Conservation (phyloP, 2,329 filamentous ascomycete genomes). For the Malbranchea zuffiana region DNA sequence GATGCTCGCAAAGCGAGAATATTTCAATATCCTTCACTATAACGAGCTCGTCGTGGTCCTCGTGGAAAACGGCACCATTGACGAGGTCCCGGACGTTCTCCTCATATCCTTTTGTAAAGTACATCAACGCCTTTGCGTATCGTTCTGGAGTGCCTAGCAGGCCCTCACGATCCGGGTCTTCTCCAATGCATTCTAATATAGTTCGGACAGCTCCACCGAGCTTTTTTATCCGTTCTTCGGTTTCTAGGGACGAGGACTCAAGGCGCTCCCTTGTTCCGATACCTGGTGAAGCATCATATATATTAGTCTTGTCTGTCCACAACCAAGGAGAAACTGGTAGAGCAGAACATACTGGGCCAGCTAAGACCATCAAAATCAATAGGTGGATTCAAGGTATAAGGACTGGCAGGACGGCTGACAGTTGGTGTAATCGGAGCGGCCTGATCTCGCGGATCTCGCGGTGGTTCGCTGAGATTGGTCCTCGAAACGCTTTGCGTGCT, state of each 20-base stretch:
- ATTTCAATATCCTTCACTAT: constrained; percentile 97
- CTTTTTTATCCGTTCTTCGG: constrained; percentile 47
- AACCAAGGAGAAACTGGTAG: background rate
- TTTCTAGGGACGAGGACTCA: constrained; percentile 48
- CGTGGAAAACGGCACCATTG: constrained; percentile 88
- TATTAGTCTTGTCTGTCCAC: constrained; percentile 1
- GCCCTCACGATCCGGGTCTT: constrained; percentile 54
- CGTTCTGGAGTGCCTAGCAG: constrained; percentile 61
- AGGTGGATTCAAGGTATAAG: constrained; percentile 40
- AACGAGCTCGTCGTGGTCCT: constrained; percentile 93
- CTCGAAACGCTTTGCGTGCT: too few species aligned
- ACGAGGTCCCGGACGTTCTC: constrained; percentile 86
- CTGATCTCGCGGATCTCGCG: constrained; percentile 44
- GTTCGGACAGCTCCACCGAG: constrained; percentile 53
- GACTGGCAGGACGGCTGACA: constrained; percentile 40
- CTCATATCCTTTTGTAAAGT: constrained; percentile 94
- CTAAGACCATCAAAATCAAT: constrained; percentile 44
- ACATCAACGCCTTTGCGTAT: constrained; percentile 91
- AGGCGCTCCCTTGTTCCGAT: constrained; percentile 41
- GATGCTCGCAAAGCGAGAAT: constrained; percentile 90
- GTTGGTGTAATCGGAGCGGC: constrained; percentile 40
- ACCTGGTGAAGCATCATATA: constrained; percentile 20
- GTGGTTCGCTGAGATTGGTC: constrained; percentile 37
- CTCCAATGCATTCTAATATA: constrained; percentile 55
- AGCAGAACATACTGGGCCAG: constrained; percentile 39